Base-by-base conservation (phyloP, 2,329 filamentous ascomycete genomes). In the Colletotrichum noveboracense region DNA sequence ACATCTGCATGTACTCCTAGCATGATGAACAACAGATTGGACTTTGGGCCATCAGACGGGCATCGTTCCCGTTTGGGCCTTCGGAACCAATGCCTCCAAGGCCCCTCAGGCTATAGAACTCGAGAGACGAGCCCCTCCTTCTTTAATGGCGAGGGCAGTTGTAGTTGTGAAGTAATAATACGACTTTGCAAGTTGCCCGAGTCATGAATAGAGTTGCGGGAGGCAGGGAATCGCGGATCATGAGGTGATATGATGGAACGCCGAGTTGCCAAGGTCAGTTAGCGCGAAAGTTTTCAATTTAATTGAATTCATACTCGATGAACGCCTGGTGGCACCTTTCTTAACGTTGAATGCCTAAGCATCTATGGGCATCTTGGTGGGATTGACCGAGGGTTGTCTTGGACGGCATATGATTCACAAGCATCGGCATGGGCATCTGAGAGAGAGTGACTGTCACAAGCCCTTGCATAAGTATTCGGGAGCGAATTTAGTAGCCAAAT, bases 341-440 rank as follows among this genome's bases (percentile, higher is more conserved):
- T 6, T 2, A 1, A 60, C 0, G 2, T 28, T 60, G 14, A 28
- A 34, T 34, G 34, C 1, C 32, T 1, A 34, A 48, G 16, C 3
- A 52, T 13, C 36, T 48, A 6, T 1, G 18, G 5, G 38, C 38
- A 21, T 48, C 18, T 10, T 12, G 18, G 9, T 5, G 38, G 0
- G 5, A n/a, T 12, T 6, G 12, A 21, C 3, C 38, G 18, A 21
- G 0, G 18, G 18, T 4, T 48, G 43, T 48, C 43, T 21, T 12
- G 0, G n/a, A n/a, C 43, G 6, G 2, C 18, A 3, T 48, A 0
- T 3, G 0, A 2, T 21, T 13, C 6, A 0, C 43, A 48, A 3
- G 18, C 0, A 48, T 21, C 43, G 0, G 10, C 6, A 1, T 43
- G 38, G 38, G 0, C 18, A n/a, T 0, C 18, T 9, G 13, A 2